Conservation (phyloP, 2,329 filamentous ascomycete species). For the Arthroderma uncinatum region DNA sequence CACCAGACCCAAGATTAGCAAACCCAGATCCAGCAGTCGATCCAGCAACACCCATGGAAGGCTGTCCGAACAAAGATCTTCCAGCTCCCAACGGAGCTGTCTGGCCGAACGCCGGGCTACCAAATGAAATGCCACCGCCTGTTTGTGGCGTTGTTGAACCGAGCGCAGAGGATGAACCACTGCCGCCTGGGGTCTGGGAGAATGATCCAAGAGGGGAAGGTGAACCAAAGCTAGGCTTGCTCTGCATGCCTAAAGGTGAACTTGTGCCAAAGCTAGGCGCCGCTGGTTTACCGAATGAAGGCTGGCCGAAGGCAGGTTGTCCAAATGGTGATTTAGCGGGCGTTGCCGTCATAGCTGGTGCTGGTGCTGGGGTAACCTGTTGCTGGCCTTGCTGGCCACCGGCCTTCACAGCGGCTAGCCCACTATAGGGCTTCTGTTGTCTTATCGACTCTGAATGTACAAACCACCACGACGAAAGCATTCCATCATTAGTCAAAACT, state of each 20-base stretch:
- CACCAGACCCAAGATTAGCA: constrained; percentile 14
- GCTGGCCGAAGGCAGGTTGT: constrained; percentile 17
- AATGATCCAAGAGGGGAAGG: background rate
- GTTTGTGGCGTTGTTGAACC: constrained; percentile 21
- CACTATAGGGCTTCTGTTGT: constrained; percentile 60
- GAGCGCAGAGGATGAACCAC: constrained; percentile 25
- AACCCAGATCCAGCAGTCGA: background rate
- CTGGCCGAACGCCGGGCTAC: constrained; percentile 28
- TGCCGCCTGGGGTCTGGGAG: constrained; percentile 4
- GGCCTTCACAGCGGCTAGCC: constrained; percentile 41
- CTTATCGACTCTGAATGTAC: constrained; percentile 80
- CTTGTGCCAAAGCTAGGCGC: constrained; percentile 16
- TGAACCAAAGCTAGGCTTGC: constrained; percentile 12
- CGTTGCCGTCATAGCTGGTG: constrained; percentile 15
- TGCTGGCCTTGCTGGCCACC: constrained; percentile 24
- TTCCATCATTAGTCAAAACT: constrained; percentile 77
- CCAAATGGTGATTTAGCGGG: constrained; percentile 13
- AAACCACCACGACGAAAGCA: constrained; percentile 81
- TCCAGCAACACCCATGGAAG: constrained; percentile 12
- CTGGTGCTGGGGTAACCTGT: constrained; percentile 16
- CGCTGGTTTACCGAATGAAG: constrained; percentile 22
- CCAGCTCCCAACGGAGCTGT: constrained; percentile 14
- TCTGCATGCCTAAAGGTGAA: constrained; percentile 9
- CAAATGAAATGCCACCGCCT: constrained; percentile 23
- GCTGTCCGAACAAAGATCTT: constrained; percentile 24